phyloP scores from a whole-genome alignment of 495 filamentous ascomycete genomes.

The Hyaloscypha variabilis region DNA sequence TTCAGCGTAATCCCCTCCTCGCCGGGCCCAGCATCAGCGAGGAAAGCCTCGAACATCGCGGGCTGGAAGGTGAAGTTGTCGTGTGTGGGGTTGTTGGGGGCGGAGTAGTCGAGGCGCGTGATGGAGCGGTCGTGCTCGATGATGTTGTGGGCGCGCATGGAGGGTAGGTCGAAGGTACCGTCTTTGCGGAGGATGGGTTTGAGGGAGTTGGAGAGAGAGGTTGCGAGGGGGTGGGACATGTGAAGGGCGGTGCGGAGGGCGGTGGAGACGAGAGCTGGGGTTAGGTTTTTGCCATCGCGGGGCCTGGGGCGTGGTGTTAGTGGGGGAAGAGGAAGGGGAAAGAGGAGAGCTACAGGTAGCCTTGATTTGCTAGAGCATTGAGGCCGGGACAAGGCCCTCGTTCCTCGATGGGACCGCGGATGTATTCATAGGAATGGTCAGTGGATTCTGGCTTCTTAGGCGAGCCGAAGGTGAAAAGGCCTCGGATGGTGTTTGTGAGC shows the following conservation, averaged over 20 bases:
- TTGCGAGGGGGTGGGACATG: slow-evolving; percentile 30
- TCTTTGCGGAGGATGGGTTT: slow-evolving; percentile 32
- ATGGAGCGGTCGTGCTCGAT: slow-evolving; percentile 43
- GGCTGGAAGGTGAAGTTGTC: slow-evolving; percentile 43
- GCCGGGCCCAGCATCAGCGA: slow-evolving; percentile 35
- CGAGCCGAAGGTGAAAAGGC: slow-evolving; percentile 7
- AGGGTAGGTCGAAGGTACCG: slow-evolving; percentile 39
- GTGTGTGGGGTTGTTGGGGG: slow-evolving; percentile 24
- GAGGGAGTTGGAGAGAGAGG: slow-evolving; percentile 32
- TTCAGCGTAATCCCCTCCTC: slow-evolving; percentile 27
- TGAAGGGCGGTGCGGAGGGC: slow-evolving; percentile 36
- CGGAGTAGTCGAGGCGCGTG: slow-evolving; percentile 35
- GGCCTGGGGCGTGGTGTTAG: slow-evolving; percentile 29
- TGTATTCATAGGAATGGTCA: slow-evolving; percentile 33
- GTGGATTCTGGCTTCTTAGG: slow-evolving; percentile 6
- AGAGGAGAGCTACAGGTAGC: slow-evolving; percentile 30
- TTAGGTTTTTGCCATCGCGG: slow-evolving; percentile 41
- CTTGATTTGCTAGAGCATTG: slow-evolving; percentile 35
- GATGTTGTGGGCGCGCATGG: slow-evolving; percentile 38
- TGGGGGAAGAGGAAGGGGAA: slow-evolving; percentile 12
- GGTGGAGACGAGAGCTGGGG: slow-evolving; percentile 32
- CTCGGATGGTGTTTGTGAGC: slow-evolving; percentile 15
- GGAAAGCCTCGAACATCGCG: slow-evolving; percentile 36
- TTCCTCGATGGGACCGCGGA: slow-evolving; percentile 30
- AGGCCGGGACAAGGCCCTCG: slow-evolving; percentile 35